Base-by-base conservation (phyloP, 371 early-diverging fungal genomes). In the Rhizopus delemar region DNA sequence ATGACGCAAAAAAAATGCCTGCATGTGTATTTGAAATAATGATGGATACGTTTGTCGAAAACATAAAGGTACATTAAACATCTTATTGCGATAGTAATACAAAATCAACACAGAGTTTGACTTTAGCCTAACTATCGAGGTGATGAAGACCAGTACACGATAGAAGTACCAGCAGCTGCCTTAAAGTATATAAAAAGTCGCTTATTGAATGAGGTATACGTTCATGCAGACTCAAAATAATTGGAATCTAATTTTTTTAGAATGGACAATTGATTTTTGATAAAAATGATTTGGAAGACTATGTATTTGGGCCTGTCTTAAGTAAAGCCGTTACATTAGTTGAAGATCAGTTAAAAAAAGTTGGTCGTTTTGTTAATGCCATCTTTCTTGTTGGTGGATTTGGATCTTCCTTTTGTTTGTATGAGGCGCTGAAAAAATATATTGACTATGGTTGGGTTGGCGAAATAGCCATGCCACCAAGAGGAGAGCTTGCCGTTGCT, bases 381-480 rank as follows among this genome's bases (percentile, higher is more conserved):
- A 56, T 85, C 8, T 85, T 85, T 51, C 63, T 85, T 55, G 85
- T 85, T 3, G 85, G 85, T 56, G 85, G 85, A 34, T 85, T 85
- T 59, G 85, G 85, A 9, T 78, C 81, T 28, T 82, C 83, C 57
- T 78, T 77, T 56, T 82, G 81, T 59, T 53, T 85, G 46, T 75
- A 77, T 50, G 79, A 82, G 31, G 75, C 71, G 31, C 64, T 85
- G 8, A 72, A 71, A 39, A 51, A 65, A 31, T 65, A 74, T 7
- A 75, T 76, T 58, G 59, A 62, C 9, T 31, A 61, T 4, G 33
- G 39, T 12, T 28, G 43, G 15, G 72, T 78, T 9, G 77, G 77
- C 15, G 60, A 73, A 15, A 74, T 80, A 0, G 80, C 75, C 5
- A 77, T 80, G 32, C 80, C 80, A 9, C 80, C 80, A 31, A 67